Conservation (phyloP, 2,329 filamentous ascomycete genomes). For the Aspergillus udagawae region DNA sequence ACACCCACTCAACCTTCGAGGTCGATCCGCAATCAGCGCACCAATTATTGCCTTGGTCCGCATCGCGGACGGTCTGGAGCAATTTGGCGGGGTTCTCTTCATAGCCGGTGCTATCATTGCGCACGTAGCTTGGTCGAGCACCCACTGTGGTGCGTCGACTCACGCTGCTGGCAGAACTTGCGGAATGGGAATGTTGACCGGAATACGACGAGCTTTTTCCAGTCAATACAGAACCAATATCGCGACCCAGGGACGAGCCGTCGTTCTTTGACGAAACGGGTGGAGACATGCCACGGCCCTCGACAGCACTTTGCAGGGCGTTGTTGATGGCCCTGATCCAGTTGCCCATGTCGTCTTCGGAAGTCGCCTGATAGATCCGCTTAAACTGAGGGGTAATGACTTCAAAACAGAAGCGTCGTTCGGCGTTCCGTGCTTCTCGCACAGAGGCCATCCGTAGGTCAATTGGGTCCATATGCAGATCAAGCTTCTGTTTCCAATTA, state of each 20-base stretch:
- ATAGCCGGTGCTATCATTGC: constrained; percentile 65
- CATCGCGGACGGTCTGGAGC: constrained; percentile 79
- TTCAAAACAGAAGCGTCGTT: constrained; percentile 95
- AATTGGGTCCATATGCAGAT: constrained; percentile 96
- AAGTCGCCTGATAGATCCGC: constrained; percentile 94
- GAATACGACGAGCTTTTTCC: constrained; percentile 73
- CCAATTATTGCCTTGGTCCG: constrained; percentile 86
- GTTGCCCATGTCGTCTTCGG: constrained; percentile 94
- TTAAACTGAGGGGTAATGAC: constrained; percentile 96
- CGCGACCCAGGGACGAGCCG: constrained; percentile 65
- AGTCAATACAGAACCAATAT: constrained; percentile 88
- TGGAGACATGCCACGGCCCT: constrained; percentile 62
- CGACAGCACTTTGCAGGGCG: constrained; percentile 90
- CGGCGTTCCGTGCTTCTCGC: constrained; percentile 88
- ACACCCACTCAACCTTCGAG: constrained; percentile 96
- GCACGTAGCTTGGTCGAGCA: constrained; percentile 69
- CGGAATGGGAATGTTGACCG: constrained; percentile 49
- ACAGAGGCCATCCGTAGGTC: constrained; percentile 96
- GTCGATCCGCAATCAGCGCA: constrained; percentile 93
- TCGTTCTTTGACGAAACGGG: constrained; percentile 42
- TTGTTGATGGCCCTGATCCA: constrained; percentile 98
- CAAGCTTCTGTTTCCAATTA: constrained; percentile 97
- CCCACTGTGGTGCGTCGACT: constrained; percentile 87
- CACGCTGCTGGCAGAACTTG: constrained; percentile 54
- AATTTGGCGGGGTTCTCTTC: constrained; percentile 83